Base-by-base conservation (phyloP, 2,329 filamentous ascomycete species). In the Bipolaris zeicola region DNA sequence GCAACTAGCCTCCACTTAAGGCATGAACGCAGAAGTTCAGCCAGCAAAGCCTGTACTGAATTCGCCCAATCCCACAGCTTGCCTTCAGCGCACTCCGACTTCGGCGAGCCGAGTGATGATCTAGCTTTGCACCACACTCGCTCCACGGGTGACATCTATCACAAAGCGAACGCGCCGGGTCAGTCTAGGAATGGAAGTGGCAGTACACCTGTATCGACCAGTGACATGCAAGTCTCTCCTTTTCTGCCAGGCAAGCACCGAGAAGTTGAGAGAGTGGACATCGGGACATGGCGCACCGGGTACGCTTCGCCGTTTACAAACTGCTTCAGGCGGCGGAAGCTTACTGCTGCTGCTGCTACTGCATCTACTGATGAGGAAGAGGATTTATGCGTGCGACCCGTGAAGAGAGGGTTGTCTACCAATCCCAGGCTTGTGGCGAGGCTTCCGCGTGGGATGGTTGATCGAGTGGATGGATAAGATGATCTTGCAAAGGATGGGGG, bases 161-260 rank as follows among this genome's bases (percentile, higher is more conserved):
- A 61, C 26, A 68, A 68, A 11, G 66, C 67, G 41, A 69, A 70
- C 34, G 71, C 8, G 1, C 8, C 0, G 68, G 24, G 67, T 74
- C 18, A 66, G 66, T 39, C 68, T 66, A 46, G 69, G 7, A 28
- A 10, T 10, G 3, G 69, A 24, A 71, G 66, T 11, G 72, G 73
- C 8, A 68, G 73, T 58, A 71, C 76, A 10, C 73, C 78, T n/a
- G 66, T 68, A 43, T 68, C 68, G n/a, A 58, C 60, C 14, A 59
- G 76, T 62, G 61, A 72, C 52, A 77, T 78, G 49, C 80, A 80
- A 55, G 73, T 78, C 62, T 10, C 8, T 3, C 2, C 26, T 28
- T 10, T 4, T 10, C 76, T 80, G 67, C 79, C 81, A 63, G 73
- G 70, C 45, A 76, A 75, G 52, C 70, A 79, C n/a, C 77, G 80